Evolutionary conservation across 169 alveolate genomes (phyloP), one percentile per base, ranked within the genome.

Genomic region (Cryptosporidium muris): DNA sequence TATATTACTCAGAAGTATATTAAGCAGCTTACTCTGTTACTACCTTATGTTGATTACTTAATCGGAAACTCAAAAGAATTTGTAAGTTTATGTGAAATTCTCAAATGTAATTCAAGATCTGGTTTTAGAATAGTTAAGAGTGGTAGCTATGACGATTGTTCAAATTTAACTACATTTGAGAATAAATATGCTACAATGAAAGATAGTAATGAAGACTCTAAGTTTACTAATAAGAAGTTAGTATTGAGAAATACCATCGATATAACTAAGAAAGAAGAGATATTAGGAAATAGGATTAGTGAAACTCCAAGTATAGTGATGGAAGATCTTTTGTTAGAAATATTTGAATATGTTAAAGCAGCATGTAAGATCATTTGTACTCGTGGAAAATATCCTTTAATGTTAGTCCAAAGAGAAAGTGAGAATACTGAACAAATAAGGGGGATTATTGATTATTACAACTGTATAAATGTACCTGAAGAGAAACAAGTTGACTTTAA

Each of bases 41-140:
- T 74, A 1, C 58, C 67, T 25, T 58, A 58, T 66, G 48, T 74
- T 34, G 85, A 74, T 25, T 74, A 56, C 34, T 43, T 74, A 5
- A 14, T 74, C 34, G 85, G 85, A 56, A 74, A 74, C 48, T 58
- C 54, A 34, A 45, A 45, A n/a, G 85, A 74, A 60, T 74, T 74
- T 48, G 12, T 60, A 1, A 40, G 74, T 3, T 34, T 74, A 14
- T 74, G 47, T 47, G 60, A 40, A 48, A 56, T 42, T 16, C 42
- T 74, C 54, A 56, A n/a, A 58, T 25, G 25, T 25, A 25, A 25
- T 25, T 25, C 25, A 0, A 25, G 25, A 25, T 25, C 25, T 25
- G 25, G 0, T 25, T 25, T 25, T 25, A 25, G 25, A 25, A 25
- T 25, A 25, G 25, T 25, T 25, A 25, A 25, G 25, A 25, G 25